Evolutionary conservation across 2,329 filamentous ascomycete species (phyloP).

Genomic region (Phaeosphaeria sp.): DNA sequence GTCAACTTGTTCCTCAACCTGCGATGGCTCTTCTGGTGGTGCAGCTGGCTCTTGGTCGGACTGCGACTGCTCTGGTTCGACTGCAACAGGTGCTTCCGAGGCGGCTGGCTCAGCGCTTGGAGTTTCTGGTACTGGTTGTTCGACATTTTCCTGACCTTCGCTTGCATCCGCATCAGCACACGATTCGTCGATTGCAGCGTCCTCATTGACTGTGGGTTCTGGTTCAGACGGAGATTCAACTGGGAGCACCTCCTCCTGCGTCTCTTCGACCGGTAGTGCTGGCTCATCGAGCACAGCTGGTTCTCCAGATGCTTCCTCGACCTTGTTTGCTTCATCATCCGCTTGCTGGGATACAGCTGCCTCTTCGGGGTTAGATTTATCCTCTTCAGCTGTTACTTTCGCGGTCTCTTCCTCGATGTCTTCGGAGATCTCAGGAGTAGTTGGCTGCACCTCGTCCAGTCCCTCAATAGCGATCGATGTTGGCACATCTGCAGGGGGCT

Average conservation of each 20-base stretch:
- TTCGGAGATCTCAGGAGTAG: constrained; percentile 5
- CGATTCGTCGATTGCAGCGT: background rate
- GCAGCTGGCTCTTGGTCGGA: background rate
- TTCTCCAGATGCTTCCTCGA: background rate
- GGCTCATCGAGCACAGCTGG: background rate
- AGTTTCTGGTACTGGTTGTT: constrained; percentile 4
- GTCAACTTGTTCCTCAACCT: no score
- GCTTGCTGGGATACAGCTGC: background rate
- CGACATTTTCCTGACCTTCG: constrained; percentile 1
- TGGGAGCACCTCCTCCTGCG: background rate
- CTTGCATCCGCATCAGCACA: background rate
- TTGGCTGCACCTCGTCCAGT: constrained; percentile 18
- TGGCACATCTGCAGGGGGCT: background rate
- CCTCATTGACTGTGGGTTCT: constrained; percentile 1
- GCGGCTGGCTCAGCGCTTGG: background rate
- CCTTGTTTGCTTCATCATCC: background rate
- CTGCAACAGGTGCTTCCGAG: background rate
- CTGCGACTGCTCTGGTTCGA: background rate
- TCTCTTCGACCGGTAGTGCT: background rate
- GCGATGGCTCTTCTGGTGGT: background rate
- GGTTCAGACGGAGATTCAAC: constrained; percentile 1
- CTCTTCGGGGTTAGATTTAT: constrained; percentile 1
- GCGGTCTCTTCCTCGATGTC: background rate
- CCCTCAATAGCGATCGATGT: background rate
- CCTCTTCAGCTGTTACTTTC: constrained; percentile 1